Percentiles rank a stretch among this genome's conserved stretches.
phyloP scores from a whole-genome alignment of 83 land plant genomes.

The Thuja plicata region DNA sequence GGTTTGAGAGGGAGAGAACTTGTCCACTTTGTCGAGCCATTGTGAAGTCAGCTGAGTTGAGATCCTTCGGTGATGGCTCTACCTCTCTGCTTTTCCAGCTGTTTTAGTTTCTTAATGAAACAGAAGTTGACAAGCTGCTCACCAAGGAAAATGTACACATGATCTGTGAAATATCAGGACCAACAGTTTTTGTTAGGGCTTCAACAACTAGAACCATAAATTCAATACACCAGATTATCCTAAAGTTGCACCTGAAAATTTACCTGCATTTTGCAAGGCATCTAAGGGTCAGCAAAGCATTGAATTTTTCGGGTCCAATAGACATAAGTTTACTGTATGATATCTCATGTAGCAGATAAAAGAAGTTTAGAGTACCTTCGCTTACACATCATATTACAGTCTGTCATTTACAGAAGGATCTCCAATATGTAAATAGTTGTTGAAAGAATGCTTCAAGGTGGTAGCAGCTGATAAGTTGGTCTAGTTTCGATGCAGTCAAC shows the following conservation, averaged over 20 bases:
- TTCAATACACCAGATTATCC: background rate
- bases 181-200: background rate
- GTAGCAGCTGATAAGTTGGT: background rate
- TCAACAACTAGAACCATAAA: background rate
- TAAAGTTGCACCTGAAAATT: background rate
- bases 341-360: background rate
- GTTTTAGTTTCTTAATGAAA: conserved; percentile 30
- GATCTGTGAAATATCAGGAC: background rate
- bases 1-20: conserved; percentile 97
- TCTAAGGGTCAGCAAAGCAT: background rate
- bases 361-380: background rate
- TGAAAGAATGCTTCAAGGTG: background rate
- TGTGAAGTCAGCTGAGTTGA: conserved; percentile 83
- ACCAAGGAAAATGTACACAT: background rate
- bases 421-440: background rate
- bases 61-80: conserved; percentile 91
- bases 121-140: background rate
- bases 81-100: conserved; percentile 82
- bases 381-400: background rate
- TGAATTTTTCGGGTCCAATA: background rate
- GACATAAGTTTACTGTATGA: background rate
- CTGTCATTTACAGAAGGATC: background rate
- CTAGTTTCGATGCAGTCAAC: background rate
- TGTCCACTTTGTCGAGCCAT: conserved; percentile 91
- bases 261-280: conserved; percentile 1